Evolutionary conservation across 1,284 basidiomycete genomes (phyloP).

Genomic region (Malassezia cuniculi): DNA sequence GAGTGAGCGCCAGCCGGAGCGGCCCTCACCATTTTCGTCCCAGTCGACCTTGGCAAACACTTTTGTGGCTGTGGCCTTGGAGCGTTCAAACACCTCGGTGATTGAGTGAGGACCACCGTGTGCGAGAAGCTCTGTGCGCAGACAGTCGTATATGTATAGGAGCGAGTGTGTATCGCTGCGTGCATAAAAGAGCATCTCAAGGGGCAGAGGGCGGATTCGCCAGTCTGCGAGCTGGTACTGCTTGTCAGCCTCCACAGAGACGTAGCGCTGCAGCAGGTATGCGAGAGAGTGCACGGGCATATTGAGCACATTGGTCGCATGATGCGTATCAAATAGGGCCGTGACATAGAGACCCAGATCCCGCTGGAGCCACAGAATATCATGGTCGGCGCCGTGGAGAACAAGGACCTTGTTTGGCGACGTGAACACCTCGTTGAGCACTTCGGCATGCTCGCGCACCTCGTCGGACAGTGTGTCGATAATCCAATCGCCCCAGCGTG

Average conservation of each 20-base stretch:
- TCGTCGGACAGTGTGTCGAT: slow-evolving; percentile 59
- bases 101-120: slow-evolving; percentile 46
- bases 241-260: slow-evolving; percentile 84
- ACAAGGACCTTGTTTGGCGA: slow-evolving; percentile 73
- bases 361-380: slow-evolving; percentile 89
- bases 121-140: slow-evolving; percentile 67
- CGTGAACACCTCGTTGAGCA: slow-evolving; percentile 58
- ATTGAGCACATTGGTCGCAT: slow-evolving; percentile 62
- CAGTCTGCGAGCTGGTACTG: slow-evolving; percentile 92
- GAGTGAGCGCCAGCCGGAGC: slow-evolving; percentile 34
- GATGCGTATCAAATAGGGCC: slow-evolving; percentile 89
- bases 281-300: slow-evolving; percentile 73
- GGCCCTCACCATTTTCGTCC: slow-evolving; percentile 30
- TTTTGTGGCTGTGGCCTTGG: slow-evolving; percentile 30
- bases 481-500: slow-evolving; percentile 70
- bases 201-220: slow-evolving; percentile 76
- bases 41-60: slow-evolving; percentile 42
- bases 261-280: slow-evolving; percentile 73
- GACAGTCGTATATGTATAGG: slow-evolving; percentile 77
- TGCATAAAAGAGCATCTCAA: slow-evolving; percentile 81
- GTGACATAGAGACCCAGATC: slow-evolving; percentile 89
- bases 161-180: slow-evolving; percentile 91
- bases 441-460: slow-evolving; percentile 63
- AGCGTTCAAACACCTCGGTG: slow-evolving; percentile 27
- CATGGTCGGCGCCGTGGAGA: slow-evolving; percentile 76